Percentiles rank a stretch among this genome's conserved stretches.
Conservation (phyloP, 371 early-diverging fungal species). For the Mucor racemosus region DNA sequence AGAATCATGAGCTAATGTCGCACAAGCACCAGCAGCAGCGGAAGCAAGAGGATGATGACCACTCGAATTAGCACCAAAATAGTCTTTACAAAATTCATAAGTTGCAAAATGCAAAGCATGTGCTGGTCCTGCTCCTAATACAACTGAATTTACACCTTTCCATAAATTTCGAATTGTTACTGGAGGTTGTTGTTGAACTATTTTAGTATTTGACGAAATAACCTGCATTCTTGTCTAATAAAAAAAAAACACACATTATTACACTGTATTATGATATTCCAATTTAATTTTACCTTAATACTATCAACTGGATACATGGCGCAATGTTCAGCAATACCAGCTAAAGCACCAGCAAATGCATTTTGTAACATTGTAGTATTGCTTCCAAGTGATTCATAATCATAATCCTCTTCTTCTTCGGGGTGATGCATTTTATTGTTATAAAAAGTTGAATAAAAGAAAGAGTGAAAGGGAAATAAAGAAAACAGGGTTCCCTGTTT, state of each 20-base stretch:
- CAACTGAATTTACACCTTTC: slow-evolving; percentile 88
- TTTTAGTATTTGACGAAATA: slow-evolving; percentile 34
- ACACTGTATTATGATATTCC: background rate
- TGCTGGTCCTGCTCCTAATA: slow-evolving; percentile 92
- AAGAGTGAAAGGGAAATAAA: slow-evolving; percentile 13
- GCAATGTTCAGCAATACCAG: slow-evolving; percentile 94
- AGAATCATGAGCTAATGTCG: slow-evolving; percentile 87
- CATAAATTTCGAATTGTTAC: slow-evolving; percentile 64
- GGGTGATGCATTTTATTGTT: slow-evolving; percentile 1
- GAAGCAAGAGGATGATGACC: slow-evolving; percentile 68
- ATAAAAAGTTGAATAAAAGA: background rate
- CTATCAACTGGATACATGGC: slow-evolving; percentile 93
- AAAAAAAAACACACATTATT: background rate
- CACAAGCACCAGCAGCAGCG: slow-evolving; percentile 87
- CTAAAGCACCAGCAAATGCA: slow-evolving; percentile 89
- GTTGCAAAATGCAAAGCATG: slow-evolving; percentile 94
- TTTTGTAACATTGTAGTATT: slow-evolving; percentile 74
- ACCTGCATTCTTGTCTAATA: slow-evolving; percentile 90
- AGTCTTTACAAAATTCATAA: slow-evolving; percentile 85
- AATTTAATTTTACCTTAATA: slow-evolving; percentile 73
- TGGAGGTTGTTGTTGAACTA: slow-evolving; percentile 16
- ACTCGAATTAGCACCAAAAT: slow-evolving; percentile 59
- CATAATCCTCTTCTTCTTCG: slow-evolving; percentile 59
- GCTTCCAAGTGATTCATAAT: slow-evolving; percentile 91
- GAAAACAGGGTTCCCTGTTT: slow-evolving; percentile 15